Evolutionary conservation across 1,284 basidiomycete species (phyloP), one percentile per base, ranked within the genome.

Genomic region (Cutaneotrichosporon dermatis): DNA sequence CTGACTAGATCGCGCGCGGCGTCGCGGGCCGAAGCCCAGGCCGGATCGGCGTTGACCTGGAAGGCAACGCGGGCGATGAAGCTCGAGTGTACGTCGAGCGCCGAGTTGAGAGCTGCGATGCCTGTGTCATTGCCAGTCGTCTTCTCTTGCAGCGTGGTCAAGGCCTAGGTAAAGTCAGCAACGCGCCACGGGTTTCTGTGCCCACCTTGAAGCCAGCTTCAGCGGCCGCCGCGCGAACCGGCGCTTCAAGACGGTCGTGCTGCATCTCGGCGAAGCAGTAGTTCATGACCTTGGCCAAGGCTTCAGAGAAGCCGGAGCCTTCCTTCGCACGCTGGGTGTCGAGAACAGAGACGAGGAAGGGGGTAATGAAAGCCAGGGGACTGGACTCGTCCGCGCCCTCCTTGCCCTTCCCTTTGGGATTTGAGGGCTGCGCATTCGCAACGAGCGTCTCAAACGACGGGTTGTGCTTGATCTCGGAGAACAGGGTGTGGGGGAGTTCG

Each of bases 391-490:
- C 6, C 6, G 55, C 49, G 13, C 57, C 59, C 6, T 54, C 54
- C 49, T 69, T 68, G 8, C 60, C 66, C 55, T 73, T 72, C 11
- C 59, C 67, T 35, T 71, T 67, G 12, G 60, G 52, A 33, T 43
- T 33, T 10, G 52, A 53, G 1, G 61, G 61, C 57, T 45, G 51
- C 25, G 50, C 51, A 0, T 50, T 41, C 51, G 81, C 79, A 6
- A 90, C 69, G 33, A 85, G 71, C 15, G 80, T 73, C 42, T 80
- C 73, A 68, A 86, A 89, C 1, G 83, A 81, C 1, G 82, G 71
- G 69, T 92, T 93, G 68, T 89, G 86, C 73, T 88, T 89, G 69
- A 93, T 83, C n/a, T 87, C 83, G 65, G 88, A 88, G 68, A 92
- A 87, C 2, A 90, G 82, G 43, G 88, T 82, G 63, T 86, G 83